Evolutionary conservation across 768 basidiomycete species (phyloP).

Genomic region (Tulasnella sp.): DNA sequence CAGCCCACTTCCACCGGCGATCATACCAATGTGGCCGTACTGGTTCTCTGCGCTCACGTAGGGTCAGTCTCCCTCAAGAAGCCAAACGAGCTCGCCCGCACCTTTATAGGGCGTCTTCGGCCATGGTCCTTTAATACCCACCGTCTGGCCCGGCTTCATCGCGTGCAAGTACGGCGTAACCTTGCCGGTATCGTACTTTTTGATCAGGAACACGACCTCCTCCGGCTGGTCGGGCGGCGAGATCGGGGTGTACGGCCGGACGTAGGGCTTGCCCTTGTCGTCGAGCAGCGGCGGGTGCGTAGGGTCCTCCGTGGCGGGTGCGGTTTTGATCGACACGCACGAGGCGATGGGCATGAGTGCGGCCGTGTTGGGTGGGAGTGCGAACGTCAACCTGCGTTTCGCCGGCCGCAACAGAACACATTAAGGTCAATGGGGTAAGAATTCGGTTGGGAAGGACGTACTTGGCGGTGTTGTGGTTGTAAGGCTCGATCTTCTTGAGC

Average conservation of each 20-base stretch:
- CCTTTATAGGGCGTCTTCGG: slow-evolving; percentile 77
- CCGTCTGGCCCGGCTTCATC: slow-evolving; percentile 66
- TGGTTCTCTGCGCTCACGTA: slow-evolving; percentile 45
- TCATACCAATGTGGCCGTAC: slow-evolving; percentile 73
- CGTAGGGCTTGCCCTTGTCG: slow-evolving; percentile 73
- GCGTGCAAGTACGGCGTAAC: slow-evolving; percentile 67
- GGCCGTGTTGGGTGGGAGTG: slow-evolving; percentile 63
- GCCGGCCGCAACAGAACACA: slow-evolving; percentile 1
- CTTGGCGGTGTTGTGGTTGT: slow-evolving; percentile 90
- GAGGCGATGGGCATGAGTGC: slow-evolving; percentile 70
- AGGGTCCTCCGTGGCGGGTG: slow-evolving; percentile 40
- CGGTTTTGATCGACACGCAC: slow-evolving; percentile 63
- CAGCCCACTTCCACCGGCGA: slow-evolving; percentile 93
- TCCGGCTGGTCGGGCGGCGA: slow-evolving; percentile 64
- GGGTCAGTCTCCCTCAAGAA: not conserved
- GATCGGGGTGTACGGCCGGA: slow-evolving; percentile 88
- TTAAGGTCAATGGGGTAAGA: not conserved
- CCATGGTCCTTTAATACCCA: slow-evolving; percentile 86
- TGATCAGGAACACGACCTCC: slow-evolving; percentile 69
- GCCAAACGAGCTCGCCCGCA: slow-evolving; percentile 24
- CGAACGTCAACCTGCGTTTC: slow-evolving; percentile 68
- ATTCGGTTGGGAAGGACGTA: slow-evolving; percentile 28
- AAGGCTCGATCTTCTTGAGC: slow-evolving; percentile 54
- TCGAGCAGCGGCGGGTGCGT: slow-evolving; percentile 35
- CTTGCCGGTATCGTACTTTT: slow-evolving; percentile 71